These are phyloP conservation scores for Colletotrichum sp. DNA, from an alignment of 2,329 filamentous ascomycete genomes.

Conservation along the genomic window DNA sequence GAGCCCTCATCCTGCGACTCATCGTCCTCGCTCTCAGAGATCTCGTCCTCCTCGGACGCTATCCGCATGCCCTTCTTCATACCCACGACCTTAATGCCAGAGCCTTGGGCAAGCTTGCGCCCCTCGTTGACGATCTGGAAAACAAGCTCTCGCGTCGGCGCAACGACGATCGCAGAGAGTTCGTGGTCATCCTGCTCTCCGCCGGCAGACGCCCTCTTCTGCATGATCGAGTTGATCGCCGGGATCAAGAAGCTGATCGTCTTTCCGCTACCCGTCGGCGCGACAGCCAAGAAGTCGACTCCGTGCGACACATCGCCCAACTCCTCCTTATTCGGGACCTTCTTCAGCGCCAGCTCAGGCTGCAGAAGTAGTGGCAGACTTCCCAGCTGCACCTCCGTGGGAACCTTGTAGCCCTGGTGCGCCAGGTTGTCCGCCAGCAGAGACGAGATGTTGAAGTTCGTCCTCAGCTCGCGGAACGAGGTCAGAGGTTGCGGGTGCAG, in stretches of 20 bases:
- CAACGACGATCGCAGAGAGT: slow-evolving; percentile 73
- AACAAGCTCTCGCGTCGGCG: slow-evolving; percentile 79
- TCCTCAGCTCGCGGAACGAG: slow-evolving; percentile 75
- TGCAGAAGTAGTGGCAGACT: slow-evolving; percentile 79
- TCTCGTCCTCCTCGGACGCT: slow-evolving; percentile 35
- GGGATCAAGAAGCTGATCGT: slow-evolving; percentile 93
- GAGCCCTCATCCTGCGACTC: slow-evolving; percentile 36
- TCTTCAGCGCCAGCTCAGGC: slow-evolving; percentile 54
- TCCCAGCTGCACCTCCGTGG: slow-evolving; percentile 93
- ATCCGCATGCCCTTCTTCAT: slow-evolving; percentile 84
- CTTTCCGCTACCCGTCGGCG: slow-evolving; percentile 96
- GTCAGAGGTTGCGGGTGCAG: slow-evolving; percentile 82
- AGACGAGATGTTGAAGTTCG: slow-evolving; percentile 74
- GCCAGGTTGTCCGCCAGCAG: slow-evolving; percentile 79
- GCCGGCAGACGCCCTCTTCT: slow-evolving; percentile 52
- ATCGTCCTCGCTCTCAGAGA: slow-evolving; percentile 9
- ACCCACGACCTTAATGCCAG: slow-evolving; percentile 77
- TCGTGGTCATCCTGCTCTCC: slow-evolving; percentile 45
- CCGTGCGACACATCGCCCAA: slow-evolving; percentile 32
- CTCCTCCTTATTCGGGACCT: slow-evolving; percentile 37
- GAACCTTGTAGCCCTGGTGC: slow-evolving; percentile 83
- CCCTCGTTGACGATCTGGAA: slow-evolving; percentile 86
- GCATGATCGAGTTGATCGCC: slow-evolving; percentile 77
- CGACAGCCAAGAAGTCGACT: slow-evolving; percentile 84
- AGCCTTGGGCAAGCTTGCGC: slow-evolving; percentile 77